Evolutionary conservation across 2,329 filamentous ascomycete genomes (phyloP).

Genomic region (Fusarium sterilihyphosum): DNA sequence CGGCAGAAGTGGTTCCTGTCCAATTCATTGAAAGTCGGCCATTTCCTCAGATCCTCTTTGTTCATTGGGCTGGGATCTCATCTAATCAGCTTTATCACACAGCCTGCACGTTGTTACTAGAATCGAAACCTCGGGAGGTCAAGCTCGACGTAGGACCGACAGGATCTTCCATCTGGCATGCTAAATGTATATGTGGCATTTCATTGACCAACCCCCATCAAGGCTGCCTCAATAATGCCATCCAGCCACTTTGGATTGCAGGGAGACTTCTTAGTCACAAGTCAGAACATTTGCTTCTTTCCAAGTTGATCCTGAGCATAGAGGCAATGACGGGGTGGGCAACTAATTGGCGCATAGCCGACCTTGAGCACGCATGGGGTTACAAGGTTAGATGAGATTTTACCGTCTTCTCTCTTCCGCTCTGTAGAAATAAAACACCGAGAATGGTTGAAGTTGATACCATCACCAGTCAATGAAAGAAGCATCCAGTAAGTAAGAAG

Average conservation of each 20-base stretch:
- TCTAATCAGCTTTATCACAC: conserved; percentile 68
- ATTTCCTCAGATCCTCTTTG: conserved; percentile 63
- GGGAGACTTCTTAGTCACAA: conserved; percentile 63
- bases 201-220: conserved; percentile 65
- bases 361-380: conserved; percentile 57
- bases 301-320: conserved; percentile 59
- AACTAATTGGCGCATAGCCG: conserved; percentile 61
- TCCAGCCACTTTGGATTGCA: conserved; percentile 67
- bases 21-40: conserved; percentile 54
- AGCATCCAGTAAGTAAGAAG: background rate
- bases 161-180: conserved; percentile 63
- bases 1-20: conserved; percentile 57
- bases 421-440: background rate
- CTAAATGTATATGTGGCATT: conserved; percentile 64
- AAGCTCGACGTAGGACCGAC: conserved; percentile 40
- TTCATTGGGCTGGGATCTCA: conserved; percentile 65
- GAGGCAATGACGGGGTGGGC: conserved; percentile 64
- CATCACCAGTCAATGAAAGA: background rate
- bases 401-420: background rate
- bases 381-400: conserved; percentile 45
- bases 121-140: conserved; percentile 50
- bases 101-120: conserved; percentile 61
- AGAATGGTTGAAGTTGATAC: background rate
- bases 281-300: conserved; percentile 52
- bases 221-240: conserved; percentile 66